A percentile compares a stretch with the other conserved stretches of the same genome.
These are phyloP conservation scores for Fusarium sp. DNA, from an alignment of 2,329 filamentous ascomycete genomes.

Conservation along the genomic window DNA sequence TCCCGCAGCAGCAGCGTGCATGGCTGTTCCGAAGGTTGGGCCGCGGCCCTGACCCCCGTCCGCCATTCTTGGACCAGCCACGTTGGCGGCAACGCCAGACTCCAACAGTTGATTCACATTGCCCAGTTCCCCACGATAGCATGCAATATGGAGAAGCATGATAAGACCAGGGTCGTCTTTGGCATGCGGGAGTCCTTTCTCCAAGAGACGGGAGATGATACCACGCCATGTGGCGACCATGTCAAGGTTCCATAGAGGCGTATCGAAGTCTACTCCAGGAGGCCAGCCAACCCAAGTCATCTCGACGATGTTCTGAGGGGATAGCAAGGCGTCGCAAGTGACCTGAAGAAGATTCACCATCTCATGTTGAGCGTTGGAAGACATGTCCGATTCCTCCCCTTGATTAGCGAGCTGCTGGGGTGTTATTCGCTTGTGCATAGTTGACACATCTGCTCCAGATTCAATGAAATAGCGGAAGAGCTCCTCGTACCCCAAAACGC, in stretches of 20 bases:
- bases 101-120: background rate
- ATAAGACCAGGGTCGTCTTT: conserved; percentile 5
- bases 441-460: background rate
- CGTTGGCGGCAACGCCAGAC: background rate
- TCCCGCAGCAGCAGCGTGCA: conserved; percentile 14
- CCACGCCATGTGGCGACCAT: conserved; percentile 13
- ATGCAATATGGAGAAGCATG: conserved; percentile 20
- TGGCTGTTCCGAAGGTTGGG: background rate
- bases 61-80: background rate
- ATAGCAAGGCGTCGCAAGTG: conserved; percentile 17
- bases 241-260: background rate
- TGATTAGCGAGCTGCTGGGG: background rate
- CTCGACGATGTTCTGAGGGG: conserved; percentile 5
- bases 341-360: conserved; percentile 6
- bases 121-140: background rate
- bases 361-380: background rate
- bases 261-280: conserved; percentile 9
- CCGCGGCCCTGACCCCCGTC: conserved; percentile 11
- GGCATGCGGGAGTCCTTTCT: rapidly evolving
- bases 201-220: background rate
- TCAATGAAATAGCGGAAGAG: background rate
- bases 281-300: conserved; percentile 16
- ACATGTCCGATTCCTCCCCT: background rate
- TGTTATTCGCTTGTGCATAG: background rate
- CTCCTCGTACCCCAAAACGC: conserved; percentile 10